Evolutionary conservation across 2,329 filamentous ascomycete genomes (phyloP), one percentile per base, ranked within the genome.

Genomic region (Pseudohalonectria lignicola): DNA sequence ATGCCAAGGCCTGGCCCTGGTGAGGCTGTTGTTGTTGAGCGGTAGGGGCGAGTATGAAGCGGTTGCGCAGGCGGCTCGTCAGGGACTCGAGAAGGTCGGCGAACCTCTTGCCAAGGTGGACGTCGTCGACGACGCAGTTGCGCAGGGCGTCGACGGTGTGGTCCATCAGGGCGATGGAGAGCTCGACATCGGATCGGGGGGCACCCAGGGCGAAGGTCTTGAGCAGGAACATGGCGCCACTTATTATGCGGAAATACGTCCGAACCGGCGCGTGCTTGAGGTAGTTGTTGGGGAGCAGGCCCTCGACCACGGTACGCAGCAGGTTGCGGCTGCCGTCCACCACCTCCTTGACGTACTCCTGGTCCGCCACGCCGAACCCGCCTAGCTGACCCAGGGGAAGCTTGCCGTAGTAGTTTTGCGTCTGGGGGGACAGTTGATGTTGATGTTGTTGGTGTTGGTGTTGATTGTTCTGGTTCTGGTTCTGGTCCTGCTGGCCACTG

Each of bases 201-300:
- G 84, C 84, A 15, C 85, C 85, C 1, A 92, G 69, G 1, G 84
- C 83, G 56, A 92, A 90, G 0, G 85, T 90, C 62, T 83, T 92
- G 36, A 92, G 71, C 15, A 92, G 59, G 51, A 92, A 88, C 74
- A 90, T 88, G 44, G 83, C 82, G 4, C 85, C 84, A 41, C 79
- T 85, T 46, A 90, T 86, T 53, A 92, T 90, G 40, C 85, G 77
- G 62, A 92, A 88, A 55, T 90, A 90, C 0, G 85, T 90, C 34
- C 85, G 71, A 4, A 92, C 85, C 0, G 85, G 85, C 0, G 83
- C 83, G 52, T 90, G 85, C 53, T 86, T 85, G 32, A 92, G 75
- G 49, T 84, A 87, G 29, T 80, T 81, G 6, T 74, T 74, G 0
- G 83, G 82, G 4, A 84, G 66, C 15, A 92, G 67, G 2, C 82